A percentile compares a stretch with the other conserved stretches of the same genome.
Evolutionary conservation across 768 basidiomycete species (phyloP).

Genomic region (Strobilomyces dryophilus): DNA sequence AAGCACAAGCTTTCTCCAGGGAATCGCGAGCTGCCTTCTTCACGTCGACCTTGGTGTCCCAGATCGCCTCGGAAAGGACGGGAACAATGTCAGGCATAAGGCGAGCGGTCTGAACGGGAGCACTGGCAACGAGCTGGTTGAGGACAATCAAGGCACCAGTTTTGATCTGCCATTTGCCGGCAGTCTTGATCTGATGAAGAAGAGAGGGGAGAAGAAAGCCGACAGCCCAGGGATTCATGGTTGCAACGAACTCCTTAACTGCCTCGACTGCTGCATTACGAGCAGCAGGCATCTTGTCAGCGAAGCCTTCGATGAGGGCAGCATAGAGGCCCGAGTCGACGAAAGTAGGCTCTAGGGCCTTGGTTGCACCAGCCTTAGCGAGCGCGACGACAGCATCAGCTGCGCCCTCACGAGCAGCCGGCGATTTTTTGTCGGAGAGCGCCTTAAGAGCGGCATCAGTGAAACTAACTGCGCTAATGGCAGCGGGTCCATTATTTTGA

Average conservation of each 20-base stretch:
- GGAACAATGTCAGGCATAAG: slow-evolving; percentile 96
- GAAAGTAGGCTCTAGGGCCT: slow-evolving; percentile 86
- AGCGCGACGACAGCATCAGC: slow-evolving; percentile 65
- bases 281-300: slow-evolving; percentile 91
- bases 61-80: slow-evolving; percentile 90
- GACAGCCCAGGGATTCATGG: slow-evolving; percentile 88
- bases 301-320: slow-evolving; percentile 85
- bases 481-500: slow-evolving; percentile 81
- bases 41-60: slow-evolving; percentile 98
- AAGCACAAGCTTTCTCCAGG: slow-evolving; percentile 89
- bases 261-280: slow-evolving; percentile 83
- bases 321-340: slow-evolving; percentile 82
- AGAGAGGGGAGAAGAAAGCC: slow-evolving; percentile 80
- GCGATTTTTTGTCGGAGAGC: slow-evolving; percentile 92
- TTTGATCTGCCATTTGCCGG: slow-evolving; percentile 98
- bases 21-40: slow-evolving; percentile 97
- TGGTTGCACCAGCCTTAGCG: slow-evolving; percentile 65
- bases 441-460: slow-evolving; percentile 75
- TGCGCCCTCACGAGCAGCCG: slow-evolving; percentile 87
- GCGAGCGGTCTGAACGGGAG: slow-evolving; percentile 77
- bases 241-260: slow-evolving; percentile 66
- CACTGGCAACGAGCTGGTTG: slow-evolving; percentile 82
- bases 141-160: slow-evolving; percentile 77
- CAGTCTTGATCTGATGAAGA: slow-evolving; percentile 90
- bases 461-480: slow-evolving; percentile 68